Percentiles rank a stretch among this genome's conserved stretches.
Conservation (phyloP, 176 grass and related monocot genomes). For the Cenchrus purpureus region DNA sequence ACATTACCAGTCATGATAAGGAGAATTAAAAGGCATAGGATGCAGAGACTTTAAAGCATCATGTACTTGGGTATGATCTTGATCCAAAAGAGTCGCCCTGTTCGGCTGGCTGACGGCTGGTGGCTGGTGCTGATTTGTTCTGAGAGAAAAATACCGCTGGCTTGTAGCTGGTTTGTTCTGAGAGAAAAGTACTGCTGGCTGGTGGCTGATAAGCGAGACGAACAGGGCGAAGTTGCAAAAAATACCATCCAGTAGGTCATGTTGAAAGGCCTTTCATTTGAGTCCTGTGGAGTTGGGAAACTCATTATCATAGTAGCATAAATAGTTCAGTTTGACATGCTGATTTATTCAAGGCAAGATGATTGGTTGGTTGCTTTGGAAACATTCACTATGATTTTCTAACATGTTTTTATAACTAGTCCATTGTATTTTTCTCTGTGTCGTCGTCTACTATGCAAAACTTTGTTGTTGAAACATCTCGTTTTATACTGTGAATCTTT, state of each 20-base stretch:
- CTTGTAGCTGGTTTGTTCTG: too few relatives aligned
- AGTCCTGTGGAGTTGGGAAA: background rate
- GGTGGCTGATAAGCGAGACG: too few relatives aligned
- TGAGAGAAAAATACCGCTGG: too few relatives aligned
- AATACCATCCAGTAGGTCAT: background rate
- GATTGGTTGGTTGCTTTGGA: conserved; percentile 26
- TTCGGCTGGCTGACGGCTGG: too few relatives aligned
- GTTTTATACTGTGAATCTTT: conserved; percentile 31
- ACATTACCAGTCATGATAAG: conserved; percentile 13
- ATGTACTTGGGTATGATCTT: conserved; percentile 19
- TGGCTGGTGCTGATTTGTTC: too few relatives aligned
- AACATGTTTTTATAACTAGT: background rate
- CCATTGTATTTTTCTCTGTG: background rate
- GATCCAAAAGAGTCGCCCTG: background rate
- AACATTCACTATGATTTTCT: conserved; percentile 12
- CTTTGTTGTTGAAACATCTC: conserved; percentile 23
- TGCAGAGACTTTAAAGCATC: background rate
- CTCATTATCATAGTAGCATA: conserved; percentile 6
- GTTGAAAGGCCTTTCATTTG: background rate
- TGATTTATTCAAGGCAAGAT: conserved; percentile 30
- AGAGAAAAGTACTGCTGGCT: too few relatives aligned
- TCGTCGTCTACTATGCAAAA: conserved; percentile 18
- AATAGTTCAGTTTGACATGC: conserved; percentile 13
- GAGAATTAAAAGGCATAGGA: background rate
- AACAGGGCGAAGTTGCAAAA: too few relatives aligned